Evolutionary conservation across 352 stramenopile genomes (phyloP).

Genomic region (Thalassiosira livingstoniorum): DNA sequence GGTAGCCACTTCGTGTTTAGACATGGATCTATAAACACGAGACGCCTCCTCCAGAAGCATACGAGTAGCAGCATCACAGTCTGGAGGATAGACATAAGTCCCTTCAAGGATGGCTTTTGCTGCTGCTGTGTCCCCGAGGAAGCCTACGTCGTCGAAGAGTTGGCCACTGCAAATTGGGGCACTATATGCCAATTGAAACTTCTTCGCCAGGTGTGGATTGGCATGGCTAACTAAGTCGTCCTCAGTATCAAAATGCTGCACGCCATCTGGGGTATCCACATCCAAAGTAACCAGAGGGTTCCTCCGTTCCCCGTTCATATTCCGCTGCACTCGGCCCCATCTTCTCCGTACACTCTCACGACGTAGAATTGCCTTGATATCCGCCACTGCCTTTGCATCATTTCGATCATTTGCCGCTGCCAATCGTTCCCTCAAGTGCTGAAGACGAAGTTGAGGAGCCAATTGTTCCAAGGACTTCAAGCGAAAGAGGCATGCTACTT

Average conservation of each 20-base stretch:
- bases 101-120: slow-evolving; percentile 1
- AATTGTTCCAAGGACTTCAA: not conserved
- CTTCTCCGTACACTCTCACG: not conserved
- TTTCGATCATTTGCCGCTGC: not conserved
- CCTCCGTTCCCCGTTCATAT: not conserved
- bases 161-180: not conserved
- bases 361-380: not conserved
- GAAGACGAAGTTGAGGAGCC: not conserved
- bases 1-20: not conserved
- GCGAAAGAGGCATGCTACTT: not conserved
- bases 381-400: not conserved
- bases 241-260: not conserved
- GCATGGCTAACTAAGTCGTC: not conserved
- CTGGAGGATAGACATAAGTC: not conserved
- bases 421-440: slow-evolving; percentile 3
- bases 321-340: not conserved
- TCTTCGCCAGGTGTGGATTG: not conserved
- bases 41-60: not conserved
- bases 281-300: not conserved
- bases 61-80: not conserved
- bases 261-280: too few species aligned
- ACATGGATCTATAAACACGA: not conserved
- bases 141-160: slow-evolving; percentile 5
- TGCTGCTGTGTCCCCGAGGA: slow-evolving; percentile 1
- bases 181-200: not conserved